Evolutionary conservation across 2,329 filamentous ascomycete species (phyloP).

Genomic region (Ophiostoma australiae): DNA sequence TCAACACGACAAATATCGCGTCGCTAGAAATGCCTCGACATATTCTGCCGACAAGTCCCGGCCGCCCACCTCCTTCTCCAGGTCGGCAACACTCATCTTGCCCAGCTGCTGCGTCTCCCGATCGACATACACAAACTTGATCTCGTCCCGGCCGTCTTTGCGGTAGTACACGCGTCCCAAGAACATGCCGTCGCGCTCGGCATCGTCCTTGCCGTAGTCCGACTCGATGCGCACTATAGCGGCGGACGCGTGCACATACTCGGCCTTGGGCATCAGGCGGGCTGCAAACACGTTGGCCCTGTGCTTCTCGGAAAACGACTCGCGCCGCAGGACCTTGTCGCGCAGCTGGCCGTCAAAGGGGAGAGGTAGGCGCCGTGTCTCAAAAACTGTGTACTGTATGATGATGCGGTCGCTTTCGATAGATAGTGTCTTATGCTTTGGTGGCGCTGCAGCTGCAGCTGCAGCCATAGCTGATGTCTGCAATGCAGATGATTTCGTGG

Average conservation of each 20-base stretch:
- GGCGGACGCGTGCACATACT: not conserved
- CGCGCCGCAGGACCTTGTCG: slow-evolving; percentile 8
- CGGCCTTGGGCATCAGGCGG: slow-evolving; percentile 7
- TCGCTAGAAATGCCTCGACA: not conserved
- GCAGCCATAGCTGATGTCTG: not conserved
- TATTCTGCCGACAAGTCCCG: not conserved
- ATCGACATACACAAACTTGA: slow-evolving; percentile 11
- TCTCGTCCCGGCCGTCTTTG: not conserved
- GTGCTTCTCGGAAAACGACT: slow-evolving; percentile 9
- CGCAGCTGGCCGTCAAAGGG: slow-evolving; percentile 12
- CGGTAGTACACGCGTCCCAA: not conserved
- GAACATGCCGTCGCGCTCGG: slow-evolving; percentile 8
- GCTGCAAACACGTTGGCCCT: slow-evolving; percentile 4
- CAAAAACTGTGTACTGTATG: slow-evolving; percentile 4
- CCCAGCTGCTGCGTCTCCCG: slow-evolving; percentile 4
- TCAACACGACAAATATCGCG: slow-evolving; percentile 4
- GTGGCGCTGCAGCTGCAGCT: not conserved
- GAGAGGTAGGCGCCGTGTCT: not conserved
- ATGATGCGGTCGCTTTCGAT: not conserved
- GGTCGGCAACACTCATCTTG: not conserved
- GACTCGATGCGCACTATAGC: not conserved
- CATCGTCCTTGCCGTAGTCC: not conserved
- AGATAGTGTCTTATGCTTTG: not conserved
- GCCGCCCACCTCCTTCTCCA: not conserved
- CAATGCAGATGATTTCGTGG: not conserved